Conservation (phyloP, 1,284 basidiomycete genomes). For the Somion occarium region DNA sequence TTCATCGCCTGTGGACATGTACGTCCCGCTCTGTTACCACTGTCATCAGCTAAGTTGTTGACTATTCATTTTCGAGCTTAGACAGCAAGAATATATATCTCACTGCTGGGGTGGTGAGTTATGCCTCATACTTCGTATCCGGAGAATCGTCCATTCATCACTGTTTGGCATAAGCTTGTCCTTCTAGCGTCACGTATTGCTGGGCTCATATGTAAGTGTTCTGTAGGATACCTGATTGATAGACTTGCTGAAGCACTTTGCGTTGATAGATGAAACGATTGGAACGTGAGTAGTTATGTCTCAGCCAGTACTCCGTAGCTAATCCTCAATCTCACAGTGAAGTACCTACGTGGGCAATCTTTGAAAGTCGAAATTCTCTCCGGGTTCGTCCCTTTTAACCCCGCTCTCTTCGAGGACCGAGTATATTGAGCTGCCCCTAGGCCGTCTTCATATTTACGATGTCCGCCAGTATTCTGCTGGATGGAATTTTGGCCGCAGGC, state of each 20-base stretch:
- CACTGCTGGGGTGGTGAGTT: not conserved
- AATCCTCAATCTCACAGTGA: not conserved
- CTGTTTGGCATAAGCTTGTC: not conserved
- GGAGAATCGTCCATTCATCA: not conserved
- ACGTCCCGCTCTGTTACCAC: not conserved
- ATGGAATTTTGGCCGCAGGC: not conserved
- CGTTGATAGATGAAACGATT: not conserved
- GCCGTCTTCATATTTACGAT: not conserved
- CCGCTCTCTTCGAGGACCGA: not conserved
- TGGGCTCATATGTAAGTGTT: too few relatives aligned
- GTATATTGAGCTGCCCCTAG: not conserved
- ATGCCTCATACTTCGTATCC: not conserved
- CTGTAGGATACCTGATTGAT: too few relatives aligned
- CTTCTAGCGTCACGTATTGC: not conserved
- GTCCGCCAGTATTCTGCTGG: not conserved
- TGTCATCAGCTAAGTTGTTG: not conserved
- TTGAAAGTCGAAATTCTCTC: not conserved
- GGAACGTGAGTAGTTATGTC: not conserved
- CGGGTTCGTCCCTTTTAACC: not conserved
- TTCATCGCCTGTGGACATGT: not conserved
- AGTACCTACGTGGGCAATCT: not conserved
- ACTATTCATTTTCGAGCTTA: not conserved
- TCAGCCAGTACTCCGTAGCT: not conserved
- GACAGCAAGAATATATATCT: not conserved
- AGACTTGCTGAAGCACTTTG: not conserved